Evolutionary conservation across 208 protist genomes (phyloP).

Genomic region (Acanthamoeba pearcei): DNA sequence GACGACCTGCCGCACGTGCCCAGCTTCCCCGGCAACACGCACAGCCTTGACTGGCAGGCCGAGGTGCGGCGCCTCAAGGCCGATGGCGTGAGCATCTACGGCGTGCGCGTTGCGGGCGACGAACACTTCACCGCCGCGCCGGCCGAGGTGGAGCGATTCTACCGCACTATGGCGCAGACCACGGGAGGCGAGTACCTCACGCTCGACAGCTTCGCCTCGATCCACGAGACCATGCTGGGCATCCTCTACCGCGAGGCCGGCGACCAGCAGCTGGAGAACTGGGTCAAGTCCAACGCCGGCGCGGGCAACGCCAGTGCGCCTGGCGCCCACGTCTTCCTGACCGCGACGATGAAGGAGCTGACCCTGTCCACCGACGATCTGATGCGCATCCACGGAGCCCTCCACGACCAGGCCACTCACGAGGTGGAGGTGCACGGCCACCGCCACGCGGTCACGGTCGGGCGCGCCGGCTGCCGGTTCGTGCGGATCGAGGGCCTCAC

Average conservation of each 20-base stretch:
- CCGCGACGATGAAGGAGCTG: slow-evolving; percentile 24
- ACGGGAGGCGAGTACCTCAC: slow-evolving; percentile 48
- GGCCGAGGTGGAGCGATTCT: not conserved
- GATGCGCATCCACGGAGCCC: not conserved
- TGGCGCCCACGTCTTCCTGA: slow-evolving; percentile 23
- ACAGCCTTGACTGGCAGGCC: not conserved
- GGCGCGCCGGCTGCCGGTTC: slow-evolving; percentile 18
- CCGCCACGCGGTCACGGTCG: not conserved
- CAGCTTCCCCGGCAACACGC: not conserved
- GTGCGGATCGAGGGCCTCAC: slow-evolving; percentile 57
- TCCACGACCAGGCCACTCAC: not conserved
- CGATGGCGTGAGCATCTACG: slow-evolving; percentile 18
- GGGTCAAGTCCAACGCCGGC: not conserved
- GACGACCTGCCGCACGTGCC: slow-evolving; percentile 37
- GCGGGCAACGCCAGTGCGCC: not conserved
- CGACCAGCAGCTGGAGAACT: slow-evolving; percentile 1
- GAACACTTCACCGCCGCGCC: not conserved
- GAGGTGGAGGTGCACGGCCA: not conserved
- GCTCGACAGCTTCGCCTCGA: not conserved
- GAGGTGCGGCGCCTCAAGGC: not conserved
- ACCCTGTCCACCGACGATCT: slow-evolving; percentile 12
- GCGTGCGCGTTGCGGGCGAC: not conserved
- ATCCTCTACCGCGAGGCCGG: slow-evolving; percentile 47
- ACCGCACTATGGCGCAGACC: not conserved
- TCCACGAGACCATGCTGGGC: slow-evolving; percentile 35